Base-by-base conservation (phyloP, 2,329 filamentous ascomycete genomes). In the Fusarium mexicanum region DNA sequence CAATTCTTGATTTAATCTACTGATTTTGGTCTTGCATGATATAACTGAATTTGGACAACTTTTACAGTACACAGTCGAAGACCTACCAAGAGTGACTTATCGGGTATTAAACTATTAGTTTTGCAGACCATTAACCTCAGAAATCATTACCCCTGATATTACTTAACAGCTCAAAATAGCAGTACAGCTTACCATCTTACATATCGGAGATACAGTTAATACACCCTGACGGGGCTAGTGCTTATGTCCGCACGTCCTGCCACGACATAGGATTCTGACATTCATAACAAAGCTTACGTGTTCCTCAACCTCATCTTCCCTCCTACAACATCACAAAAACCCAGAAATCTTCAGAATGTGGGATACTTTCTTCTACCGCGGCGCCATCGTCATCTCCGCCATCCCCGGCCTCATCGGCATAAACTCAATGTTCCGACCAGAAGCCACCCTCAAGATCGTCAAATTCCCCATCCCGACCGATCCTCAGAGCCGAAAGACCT, bases 321-420 rank as follows among this genome's bases (percentile, higher is more conserved):
- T 55, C 51, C 24, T 41, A 17, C 24, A 29, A 29, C 50, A 53
- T 26, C 33, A 53, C 12, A 37, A 24, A 37, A 37, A 2, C 17
- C 12, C 31, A 18, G n/a, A 26, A 35, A 53, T 26, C 10, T 43
- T 48, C 20, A 38, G 0, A 4, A 71, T 64, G 50, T 66, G 67
- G 61, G 55, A 69, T 20, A 66, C 70, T 1, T 65, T 72, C 50
- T 51, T 75, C 37, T 69, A 72, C 24, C 61, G 67, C 31, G 72
- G 69, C 31, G 37, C 65, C n/a, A 29, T 77, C 9, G 64, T 37
- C 40, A 20, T 72, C 20, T 67, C 69, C 6, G 31, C 73, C 3
- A 13, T 78, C 10, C 74, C 76, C 1, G 63, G 54, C 17, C 29
- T 73, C 33, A 61, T 76, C n/a, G 76, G 75, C 17, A 20, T 77